These are phyloP conservation scores for Zalaria obscura DNA, from an alignment of 2,329 filamentous ascomycete species.

Conservation along the genomic window DNA sequence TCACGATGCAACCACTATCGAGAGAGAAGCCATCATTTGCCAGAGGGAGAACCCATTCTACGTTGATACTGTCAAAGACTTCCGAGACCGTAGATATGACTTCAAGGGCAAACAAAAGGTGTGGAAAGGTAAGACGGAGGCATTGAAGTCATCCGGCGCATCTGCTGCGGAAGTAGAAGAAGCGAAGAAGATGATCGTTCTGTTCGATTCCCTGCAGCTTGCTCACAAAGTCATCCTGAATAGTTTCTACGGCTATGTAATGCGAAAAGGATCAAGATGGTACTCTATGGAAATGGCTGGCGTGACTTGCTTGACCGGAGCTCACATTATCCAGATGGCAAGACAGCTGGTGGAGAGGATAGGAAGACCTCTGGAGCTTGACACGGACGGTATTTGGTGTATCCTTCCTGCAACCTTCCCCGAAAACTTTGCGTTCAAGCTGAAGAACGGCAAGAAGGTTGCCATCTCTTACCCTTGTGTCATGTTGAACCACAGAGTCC, in stretches of 20 bases:
- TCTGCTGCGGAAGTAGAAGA: constrained; percentile 65
- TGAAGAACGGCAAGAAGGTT: constrained; percentile 92
- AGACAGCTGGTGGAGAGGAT: constrained; percentile 86
- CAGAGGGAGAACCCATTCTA: constrained; percentile 98
- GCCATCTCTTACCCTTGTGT: constrained; percentile 96
- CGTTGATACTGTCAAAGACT: constrained; percentile 88
- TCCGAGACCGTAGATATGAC: constrained; percentile 92
- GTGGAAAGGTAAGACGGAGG: constrained; percentile 93
- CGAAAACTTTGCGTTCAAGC: constrained; percentile 86
- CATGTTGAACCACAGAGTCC: constrained; percentile 96
- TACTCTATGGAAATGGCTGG: constrained; percentile 99
- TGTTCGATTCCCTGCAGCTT: constrained; percentile 90
- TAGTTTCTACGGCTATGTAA: constrained; percentile 98
- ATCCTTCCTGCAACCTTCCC: constrained; percentile 94
- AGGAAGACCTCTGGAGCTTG: constrained; percentile 80
- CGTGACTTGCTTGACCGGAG: constrained; percentile 91
- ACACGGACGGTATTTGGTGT: constrained; percentile 99
- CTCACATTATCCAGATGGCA: constrained; percentile 93
- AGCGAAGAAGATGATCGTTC: constrained; percentile 95
- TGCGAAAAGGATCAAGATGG: constrained; percentile 97
- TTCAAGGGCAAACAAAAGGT: constrained; percentile 97
- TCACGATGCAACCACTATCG: constrained; percentile 82
- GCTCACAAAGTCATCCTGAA: constrained; percentile 99
- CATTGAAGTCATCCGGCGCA: constrained; percentile 71
- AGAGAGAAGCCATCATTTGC: constrained; percentile 93